These are phyloP conservation scores for Adenanthera pavonina DNA, from an alignment of 306 rosid species.

Conservation along the genomic window DNA sequence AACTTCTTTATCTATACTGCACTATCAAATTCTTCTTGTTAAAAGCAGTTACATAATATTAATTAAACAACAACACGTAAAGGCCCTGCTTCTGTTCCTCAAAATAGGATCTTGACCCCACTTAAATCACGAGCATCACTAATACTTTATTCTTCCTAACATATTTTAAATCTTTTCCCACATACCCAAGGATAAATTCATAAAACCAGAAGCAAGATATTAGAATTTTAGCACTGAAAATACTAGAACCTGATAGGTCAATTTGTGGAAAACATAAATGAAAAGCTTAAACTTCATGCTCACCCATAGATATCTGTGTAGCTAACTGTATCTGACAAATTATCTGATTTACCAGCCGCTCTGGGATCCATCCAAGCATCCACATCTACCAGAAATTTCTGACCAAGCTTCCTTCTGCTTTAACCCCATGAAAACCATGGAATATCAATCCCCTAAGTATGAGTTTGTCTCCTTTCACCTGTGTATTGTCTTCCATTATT, in stretches of 20 bases:
- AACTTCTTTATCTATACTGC: constrained; percentile 75
- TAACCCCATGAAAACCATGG: constrained; percentile 87
- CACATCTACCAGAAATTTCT: constrained; percentile 76
- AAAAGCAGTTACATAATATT: not conserved
- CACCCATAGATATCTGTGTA: constrained; percentile 72
- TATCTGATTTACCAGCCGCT: constrained; percentile 72
- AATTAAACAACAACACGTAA: not conserved
- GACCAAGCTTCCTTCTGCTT: constrained; percentile 65
- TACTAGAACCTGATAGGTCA: not conserved
- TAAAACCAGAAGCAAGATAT: constrained; percentile 6
- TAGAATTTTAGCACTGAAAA: not conserved
- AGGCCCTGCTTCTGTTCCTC: not conserved
- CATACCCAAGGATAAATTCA: not conserved
- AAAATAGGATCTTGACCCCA: not conserved
- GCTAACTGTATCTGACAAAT: constrained; percentile 62
- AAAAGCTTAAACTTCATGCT: constrained; percentile 18
- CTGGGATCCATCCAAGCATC: constrained; percentile 98
- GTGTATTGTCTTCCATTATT: constrained; percentile 49
- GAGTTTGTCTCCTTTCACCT: constrained; percentile 72
- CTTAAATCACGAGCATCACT: not conserved
- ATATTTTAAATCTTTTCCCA: not conserved
- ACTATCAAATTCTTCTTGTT: constrained; percentile 26
- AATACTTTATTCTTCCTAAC: not conserved
- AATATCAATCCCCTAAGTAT: constrained; percentile 74
- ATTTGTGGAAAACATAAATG: not conserved